Conservation (phyloP, 2,329 filamentous ascomycete species). For the Diaporthe sp. region DNA sequence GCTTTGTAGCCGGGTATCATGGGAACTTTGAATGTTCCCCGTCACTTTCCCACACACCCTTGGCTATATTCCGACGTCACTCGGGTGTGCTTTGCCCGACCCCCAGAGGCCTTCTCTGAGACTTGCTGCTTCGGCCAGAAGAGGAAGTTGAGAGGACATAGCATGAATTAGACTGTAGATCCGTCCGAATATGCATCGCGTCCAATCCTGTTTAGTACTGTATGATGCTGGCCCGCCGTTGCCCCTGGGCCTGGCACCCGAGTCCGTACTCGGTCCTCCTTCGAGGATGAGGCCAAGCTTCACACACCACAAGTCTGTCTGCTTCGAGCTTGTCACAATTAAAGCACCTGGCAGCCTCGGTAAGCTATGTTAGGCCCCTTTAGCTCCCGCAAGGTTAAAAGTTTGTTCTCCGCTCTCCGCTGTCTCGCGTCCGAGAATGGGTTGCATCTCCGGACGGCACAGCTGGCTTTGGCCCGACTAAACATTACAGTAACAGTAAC, state of each 20-base stretch:
- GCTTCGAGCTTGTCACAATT: not conserved
- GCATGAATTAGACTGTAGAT: slow-evolving; percentile 5
- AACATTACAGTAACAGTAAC: not conserved
- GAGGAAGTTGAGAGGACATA: not conserved
- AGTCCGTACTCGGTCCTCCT: not conserved
- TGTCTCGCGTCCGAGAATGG: slow-evolving; percentile 5
- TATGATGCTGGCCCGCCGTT: not conserved
- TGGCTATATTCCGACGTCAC: slow-evolving; percentile 29
- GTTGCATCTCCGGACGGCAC: not conserved
- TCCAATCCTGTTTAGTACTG: not conserved
- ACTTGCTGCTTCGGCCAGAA: not conserved
- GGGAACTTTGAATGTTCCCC: not conserved
- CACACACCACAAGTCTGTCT: not conserved
- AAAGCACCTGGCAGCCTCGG: not conserved
- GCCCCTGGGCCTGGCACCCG: not conserved
- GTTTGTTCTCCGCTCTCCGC: not conserved
- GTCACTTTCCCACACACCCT: not conserved
- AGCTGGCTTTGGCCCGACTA: not conserved
- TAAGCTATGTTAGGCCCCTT: not conserved
- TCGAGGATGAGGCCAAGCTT: not conserved
- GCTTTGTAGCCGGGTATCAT: not conserved
- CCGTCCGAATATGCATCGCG: slow-evolving; percentile 1
- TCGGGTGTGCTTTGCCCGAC: slow-evolving; percentile 7
- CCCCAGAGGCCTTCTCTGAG: not conserved
- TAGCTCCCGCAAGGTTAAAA: slow-evolving; percentile 14